Base-by-base conservation (phyloP, 306 rosid species). In the Morella rubra region DNA sequence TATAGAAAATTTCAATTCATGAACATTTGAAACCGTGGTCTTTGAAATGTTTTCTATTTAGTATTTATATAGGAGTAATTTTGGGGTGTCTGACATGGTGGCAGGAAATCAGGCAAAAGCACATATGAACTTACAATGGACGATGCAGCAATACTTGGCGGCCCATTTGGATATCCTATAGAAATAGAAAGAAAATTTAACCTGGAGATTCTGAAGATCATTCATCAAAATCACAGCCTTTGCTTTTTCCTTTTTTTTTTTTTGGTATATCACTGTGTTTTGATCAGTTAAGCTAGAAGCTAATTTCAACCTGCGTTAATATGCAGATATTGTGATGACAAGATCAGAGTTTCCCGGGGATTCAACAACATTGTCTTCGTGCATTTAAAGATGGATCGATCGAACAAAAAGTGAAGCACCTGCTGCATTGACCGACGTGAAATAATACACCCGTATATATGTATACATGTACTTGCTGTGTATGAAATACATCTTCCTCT, bases 141-240 rank as follows among this genome's bases (percentile, higher is more conserved):
- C 65, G 97, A 90, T 73, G 97, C 97, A 32, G 99, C 97, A 68
- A 84, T 92, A 80, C 81, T 90, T 41, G 97, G 92, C 0, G 97
- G 97, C 44, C 86, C 91, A 10, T 92, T 90, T 82, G 97, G 97
- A 72, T 88, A 86, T 72, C 99, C 97, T 19, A 12, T 95, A 41
- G 88, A 87, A 73, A 71, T 95, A 70, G 89, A 69, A 71, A 95
- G 85, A 85, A 90, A 85, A 85, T 92, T 95, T 66, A 71, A 79
- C 79, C 81, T 95, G 45, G 90, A 87, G 86, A 76, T 89, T 65
- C 75, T 95, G 99, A 88, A 86, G 98, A 80, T 73, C 61, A 69
- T 76, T 20, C 40, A 50, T 64, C 79, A 27, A 73, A 41, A 73
- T 78, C 53, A 72, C 61, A 42, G 22, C 40, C 77, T 76, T 16